These are phyloP conservation scores for Teratosphaeria epicoccoides DNA, from an alignment of 2,329 filamentous ascomycete genomes.

Conservation along the genomic window DNA sequence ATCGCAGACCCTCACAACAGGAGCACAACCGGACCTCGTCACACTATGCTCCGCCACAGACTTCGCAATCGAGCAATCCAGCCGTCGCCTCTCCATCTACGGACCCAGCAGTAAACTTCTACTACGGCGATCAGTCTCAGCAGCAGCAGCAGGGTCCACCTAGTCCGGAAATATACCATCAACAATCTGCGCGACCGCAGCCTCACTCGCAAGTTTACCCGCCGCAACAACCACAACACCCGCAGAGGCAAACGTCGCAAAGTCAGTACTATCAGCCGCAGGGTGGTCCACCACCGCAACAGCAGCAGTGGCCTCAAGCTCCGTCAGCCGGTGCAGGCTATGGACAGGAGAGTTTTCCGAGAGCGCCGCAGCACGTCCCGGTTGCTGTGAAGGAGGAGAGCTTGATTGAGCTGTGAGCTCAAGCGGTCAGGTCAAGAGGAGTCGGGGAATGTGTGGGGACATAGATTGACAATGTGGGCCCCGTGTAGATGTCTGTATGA, in stretches of 20 bases:
- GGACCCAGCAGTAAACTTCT: constrained; percentile 49
- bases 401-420: constrained; percentile 24
- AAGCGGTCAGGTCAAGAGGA: not conserved
- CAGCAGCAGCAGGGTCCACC: not conserved
- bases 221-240: constrained; percentile 25
- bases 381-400: constrained; percentile 23
- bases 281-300: constrained; percentile 15
- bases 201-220: not conserved
- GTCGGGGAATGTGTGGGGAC: not conserved
- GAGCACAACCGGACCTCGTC: constrained; percentile 22
- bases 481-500: not conserved
- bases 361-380: constrained; percentile 23
- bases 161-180: not conserved
- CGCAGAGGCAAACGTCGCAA: not conserved
- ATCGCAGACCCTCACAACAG: constrained; percentile 13
- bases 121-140: constrained; percentile 32
- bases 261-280: constrained; percentile 12
- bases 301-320: constrained; percentile 24
- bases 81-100: constrained; percentile 21
- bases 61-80: constrained; percentile 19
- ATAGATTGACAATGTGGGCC: not conserved
- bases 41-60: constrained; percentile 27
- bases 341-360: constrained; percentile 24
- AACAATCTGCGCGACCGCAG: not conserved
- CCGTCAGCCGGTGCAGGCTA: constrained; percentile 19